phyloP scores from a whole-genome alignment of 257 asterid species.

The Coffea eugenioides region DNA sequence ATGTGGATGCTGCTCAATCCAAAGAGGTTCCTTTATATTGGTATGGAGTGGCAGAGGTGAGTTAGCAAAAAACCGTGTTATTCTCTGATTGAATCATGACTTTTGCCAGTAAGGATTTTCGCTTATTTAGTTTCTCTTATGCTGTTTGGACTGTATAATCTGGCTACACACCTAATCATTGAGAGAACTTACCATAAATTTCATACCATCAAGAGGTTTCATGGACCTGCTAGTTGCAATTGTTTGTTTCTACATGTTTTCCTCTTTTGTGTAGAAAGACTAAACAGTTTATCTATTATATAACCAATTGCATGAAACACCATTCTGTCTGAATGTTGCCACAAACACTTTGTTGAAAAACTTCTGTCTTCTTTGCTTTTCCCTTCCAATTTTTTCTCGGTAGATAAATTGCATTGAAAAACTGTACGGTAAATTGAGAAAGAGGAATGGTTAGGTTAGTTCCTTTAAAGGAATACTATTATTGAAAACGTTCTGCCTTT shows the following conservation, averaged over 20 bases:
- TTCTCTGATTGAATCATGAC: background rate
- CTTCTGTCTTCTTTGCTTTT: background rate
- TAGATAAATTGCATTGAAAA: background rate
- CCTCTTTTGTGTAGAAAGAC: background rate
- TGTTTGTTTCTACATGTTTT: background rate
- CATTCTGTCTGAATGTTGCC: background rate
- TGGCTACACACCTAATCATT: background rate
- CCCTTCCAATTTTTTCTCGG: background rate
- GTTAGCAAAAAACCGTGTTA: background rate
- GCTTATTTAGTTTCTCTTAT: background rate
- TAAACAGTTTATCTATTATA: background rate
- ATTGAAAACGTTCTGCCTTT: background rate
- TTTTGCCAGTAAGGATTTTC: background rate
- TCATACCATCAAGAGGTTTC: background rate
- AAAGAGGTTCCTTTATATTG: conserved; percentile 67
- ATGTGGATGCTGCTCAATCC: conserved; percentile 61
- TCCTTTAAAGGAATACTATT: background rate
- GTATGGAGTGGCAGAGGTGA: conserved; percentile 96
- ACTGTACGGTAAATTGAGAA: background rate
- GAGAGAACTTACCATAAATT: background rate
- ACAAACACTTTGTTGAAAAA: background rate
- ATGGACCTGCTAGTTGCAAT: background rate
- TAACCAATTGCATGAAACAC: too few relatives aligned
- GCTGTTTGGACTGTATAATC: background rate
- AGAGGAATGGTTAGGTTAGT: background rate